Evolutionary conservation across 164 flowering plant genomes (phyloP).

Genomic region (Tetrastigma voinierianum): DNA sequence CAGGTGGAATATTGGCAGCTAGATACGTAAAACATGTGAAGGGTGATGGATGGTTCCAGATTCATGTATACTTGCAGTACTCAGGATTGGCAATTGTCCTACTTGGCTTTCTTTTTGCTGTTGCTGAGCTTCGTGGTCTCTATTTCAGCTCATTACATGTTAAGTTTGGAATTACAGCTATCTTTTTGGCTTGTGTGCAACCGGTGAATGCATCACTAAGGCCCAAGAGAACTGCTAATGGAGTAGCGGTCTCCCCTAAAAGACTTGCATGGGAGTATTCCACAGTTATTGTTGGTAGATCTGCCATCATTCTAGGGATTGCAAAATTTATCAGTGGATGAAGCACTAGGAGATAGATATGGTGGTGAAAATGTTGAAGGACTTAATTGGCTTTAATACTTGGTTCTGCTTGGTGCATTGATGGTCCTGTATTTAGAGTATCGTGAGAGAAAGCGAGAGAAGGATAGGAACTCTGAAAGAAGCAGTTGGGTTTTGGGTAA

Average conservation of each 20-base stretch:
- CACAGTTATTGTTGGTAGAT: constrained; percentile 72
- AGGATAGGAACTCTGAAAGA: constrained; percentile 45
- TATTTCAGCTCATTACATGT: constrained; percentile 59
- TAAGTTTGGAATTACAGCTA: constrained; percentile 78
- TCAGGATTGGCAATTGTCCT: constrained; percentile 79
- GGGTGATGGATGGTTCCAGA: constrained; percentile 86
- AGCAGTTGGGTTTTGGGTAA: constrained; percentile 87
- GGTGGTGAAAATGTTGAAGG: constrained; percentile 66
- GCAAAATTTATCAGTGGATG: constrained; percentile 81
- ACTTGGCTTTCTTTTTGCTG: constrained; percentile 90
- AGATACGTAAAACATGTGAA: constrained; percentile 88
- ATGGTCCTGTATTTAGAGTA: constrained; percentile 68
- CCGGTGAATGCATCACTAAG: constrained; percentile 78
- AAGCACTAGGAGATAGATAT: constrained; percentile 89
- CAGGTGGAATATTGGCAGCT: constrained; percentile 87
- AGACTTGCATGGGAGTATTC: constrained; percentile 85
- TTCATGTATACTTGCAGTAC: constrained; percentile 91
- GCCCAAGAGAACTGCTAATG: constrained; percentile 65
- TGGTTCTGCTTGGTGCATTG: constrained; percentile 71
- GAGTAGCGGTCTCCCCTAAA: constrained; percentile 47
- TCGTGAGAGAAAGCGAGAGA: constrained; percentile 40
- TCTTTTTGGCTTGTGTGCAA: constrained; percentile 68
- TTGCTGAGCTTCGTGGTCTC: constrained; percentile 92
- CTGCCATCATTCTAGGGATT: constrained; percentile 58
- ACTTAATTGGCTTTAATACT: constrained; percentile 63